Percentiles rank a stretch among this genome's conserved stretches.
Conservation (phyloP, 2,329 filamentous ascomycete species). For the Botrytis galanthina region DNA sequence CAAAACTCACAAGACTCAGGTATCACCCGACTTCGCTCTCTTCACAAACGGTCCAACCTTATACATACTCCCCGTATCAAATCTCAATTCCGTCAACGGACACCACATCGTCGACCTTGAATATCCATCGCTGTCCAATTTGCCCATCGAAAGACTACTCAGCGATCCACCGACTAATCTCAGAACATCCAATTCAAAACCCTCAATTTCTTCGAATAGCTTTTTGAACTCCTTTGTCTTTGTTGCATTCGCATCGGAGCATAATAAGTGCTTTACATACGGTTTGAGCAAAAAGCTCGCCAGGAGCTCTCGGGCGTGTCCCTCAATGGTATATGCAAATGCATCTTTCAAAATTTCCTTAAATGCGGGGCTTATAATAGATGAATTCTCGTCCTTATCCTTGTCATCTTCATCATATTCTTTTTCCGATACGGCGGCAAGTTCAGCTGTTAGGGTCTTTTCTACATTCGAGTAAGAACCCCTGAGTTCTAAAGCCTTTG, state of each 20-base stretch:
- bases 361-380: neutral
- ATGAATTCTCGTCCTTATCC: neutral
- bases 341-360: neutral
- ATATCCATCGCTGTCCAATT: neutral
- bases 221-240: neutral
- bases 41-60: neutral
- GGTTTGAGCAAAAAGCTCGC: neutral
- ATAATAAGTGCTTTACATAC: neutral
- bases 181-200: neutral
- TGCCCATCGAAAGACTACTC: neutral
- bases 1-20: neutral
- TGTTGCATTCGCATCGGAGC: neutral
- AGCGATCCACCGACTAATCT: neutral
- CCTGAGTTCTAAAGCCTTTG: neutral
- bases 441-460: neutral
- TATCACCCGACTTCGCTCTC: too few species aligned
- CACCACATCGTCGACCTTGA: neutral
- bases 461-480: neutral
- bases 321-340: neutral
- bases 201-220: neutral
- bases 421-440: neutral
- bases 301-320: neutral
- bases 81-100: neutral
- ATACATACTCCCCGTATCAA: neutral
- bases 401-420: neutral